Evolutionary conservation across 768 basidiomycete species (phyloP).

Genomic region (Lanmaoa pseudosensibilis): DNA sequence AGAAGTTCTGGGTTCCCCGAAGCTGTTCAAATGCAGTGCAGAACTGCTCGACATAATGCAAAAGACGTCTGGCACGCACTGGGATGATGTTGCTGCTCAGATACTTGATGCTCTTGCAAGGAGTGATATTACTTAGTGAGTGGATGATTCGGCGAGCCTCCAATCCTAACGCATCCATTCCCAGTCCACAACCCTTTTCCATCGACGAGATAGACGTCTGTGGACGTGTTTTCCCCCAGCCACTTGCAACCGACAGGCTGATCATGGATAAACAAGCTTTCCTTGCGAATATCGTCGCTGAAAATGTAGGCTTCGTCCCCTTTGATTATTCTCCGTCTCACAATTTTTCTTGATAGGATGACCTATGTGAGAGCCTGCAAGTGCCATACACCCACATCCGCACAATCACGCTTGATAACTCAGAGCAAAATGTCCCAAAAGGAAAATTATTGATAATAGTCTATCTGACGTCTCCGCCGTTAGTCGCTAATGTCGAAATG

Average conservation of each 20-base stretch:
- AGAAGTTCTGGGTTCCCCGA: slow-evolving; percentile 47
- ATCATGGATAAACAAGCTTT: slow-evolving; percentile 53
- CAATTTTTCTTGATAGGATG: slow-evolving; percentile 38
- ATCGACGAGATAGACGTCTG: slow-evolving; percentile 41
- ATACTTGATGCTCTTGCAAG: slow-evolving; percentile 50
- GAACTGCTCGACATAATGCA: slow-evolving; percentile 44
- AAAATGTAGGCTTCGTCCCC: slow-evolving; percentile 14
- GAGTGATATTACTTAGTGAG: slow-evolving; percentile 50
- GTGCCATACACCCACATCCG: slow-evolving; percentile 40
- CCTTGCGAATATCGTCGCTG: slow-evolving; percentile 46
- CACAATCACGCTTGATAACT: slow-evolving; percentile 27
- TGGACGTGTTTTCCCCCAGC: slow-evolving; percentile 33
- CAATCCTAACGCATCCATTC: slow-evolving; percentile 4
- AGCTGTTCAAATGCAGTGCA: slow-evolving; percentile 36
- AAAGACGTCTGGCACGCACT: slow-evolving; percentile 43
- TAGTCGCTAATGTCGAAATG: slow-evolving; percentile 34
- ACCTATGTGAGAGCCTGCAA: slow-evolving; percentile 51
- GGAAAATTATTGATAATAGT: slow-evolving; percentile 31
- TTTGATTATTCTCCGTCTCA: slow-evolving; percentile 1
- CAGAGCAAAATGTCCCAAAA: slow-evolving; percentile 18
- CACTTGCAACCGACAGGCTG: slow-evolving; percentile 44
- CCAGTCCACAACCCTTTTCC: slow-evolving; percentile 62
- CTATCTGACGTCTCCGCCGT: slow-evolving; percentile 38
- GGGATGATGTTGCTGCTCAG: slow-evolving; percentile 51
- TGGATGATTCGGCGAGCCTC: slow-evolving; percentile 4